Base-by-base conservation (phyloP, 2,329 filamentous ascomycete genomes). In the Endoconidiophora polonica region DNA sequence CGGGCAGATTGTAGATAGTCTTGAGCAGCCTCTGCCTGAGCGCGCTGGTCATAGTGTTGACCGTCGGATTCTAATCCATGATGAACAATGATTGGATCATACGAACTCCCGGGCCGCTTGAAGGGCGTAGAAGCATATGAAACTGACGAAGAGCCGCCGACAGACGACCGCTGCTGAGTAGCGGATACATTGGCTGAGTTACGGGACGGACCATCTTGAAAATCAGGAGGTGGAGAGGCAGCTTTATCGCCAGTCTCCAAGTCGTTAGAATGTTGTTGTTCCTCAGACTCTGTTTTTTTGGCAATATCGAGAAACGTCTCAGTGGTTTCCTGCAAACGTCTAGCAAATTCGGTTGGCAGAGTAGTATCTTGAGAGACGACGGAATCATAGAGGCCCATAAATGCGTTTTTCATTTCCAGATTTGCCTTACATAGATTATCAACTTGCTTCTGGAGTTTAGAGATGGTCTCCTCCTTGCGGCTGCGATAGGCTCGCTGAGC, bases 401-500 rank as follows among this genome's bases (percentile, higher is more conserved):
- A 87, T 0, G 77, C 74, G 47, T 72, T 77, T 63, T 76, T 81
- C 79, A 93, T 86, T 57, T 82, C 75, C 50, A 83, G 74, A 54
- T 88, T 81, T 20, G 74, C 76, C 12, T 72, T 70, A 52, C 81
- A 75, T n/a, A 93, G 72, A 22, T 76, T 71, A 49, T 78, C 68
- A 23, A 90, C 83, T 54, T 80, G 73, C 49, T 76, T 72, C 59
- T 86, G 81, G 9, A 94, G 70, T 1, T 76, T 77, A 24, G 77
- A 73, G 50, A 94, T 90, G 4, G 83, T 83, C 20, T 74, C 81
- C 60, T 94, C 87, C 64, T 94, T 94, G 47, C 87, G 79, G 58
- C 83, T 77, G 14, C 87, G 77, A 60, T 94, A 94, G 1, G 86
- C 86, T 56, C 86, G 72, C 62, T 94, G 87, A 2, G 87, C 87